A percentile compares a stretch with the other conserved stretches of the same genome.
Conservation (phyloP, 2,329 filamentous ascomycete genomes). For the Neoarthrinium moseri region DNA sequence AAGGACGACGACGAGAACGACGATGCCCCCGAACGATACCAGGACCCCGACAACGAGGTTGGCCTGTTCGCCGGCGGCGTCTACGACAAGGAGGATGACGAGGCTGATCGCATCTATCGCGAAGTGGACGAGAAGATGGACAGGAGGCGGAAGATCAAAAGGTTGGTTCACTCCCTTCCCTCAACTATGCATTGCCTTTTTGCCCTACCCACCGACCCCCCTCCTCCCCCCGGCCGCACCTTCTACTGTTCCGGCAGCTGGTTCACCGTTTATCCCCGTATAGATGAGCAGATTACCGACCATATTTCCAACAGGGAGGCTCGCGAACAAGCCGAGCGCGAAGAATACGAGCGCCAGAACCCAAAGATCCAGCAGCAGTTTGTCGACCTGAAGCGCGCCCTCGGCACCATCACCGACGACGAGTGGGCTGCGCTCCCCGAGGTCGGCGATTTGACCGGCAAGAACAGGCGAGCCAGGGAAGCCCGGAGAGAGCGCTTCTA, state of each 20-base stretch:
- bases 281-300: conserved; percentile 79
- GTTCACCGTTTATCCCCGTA: conserved; percentile 66
- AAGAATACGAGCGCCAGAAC: conserved; percentile 96
- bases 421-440: conserved; percentile 96
- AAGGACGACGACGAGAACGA: conserved; percentile 72
- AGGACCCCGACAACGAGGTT: conserved; percentile 96
- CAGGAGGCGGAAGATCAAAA: conserved; percentile 77
- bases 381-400: conserved; percentile 87
- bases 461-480: conserved; percentile 83
- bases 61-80: conserved; percentile 93
- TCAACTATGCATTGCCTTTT: conserved; percentile 16
- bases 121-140: conserved; percentile 98
- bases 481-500: conserved; percentile 85
- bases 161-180: conserved; percentile 59
- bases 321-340: conserved; percentile 84
- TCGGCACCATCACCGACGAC: conserved; percentile 86
- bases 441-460: conserved; percentile 93
- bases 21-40: conserved; percentile 78
- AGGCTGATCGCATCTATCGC: conserved; percentile 94
- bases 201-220: too few relatives aligned
- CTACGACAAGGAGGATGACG: conserved; percentile 97
- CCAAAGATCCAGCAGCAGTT: conserved; percentile 99
- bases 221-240: neutral
- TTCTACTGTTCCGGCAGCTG: conserved; percentile 35
- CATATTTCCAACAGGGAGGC: conserved; percentile 75